phyloP scores from a whole-genome alignment of 2,329 filamentous ascomycete genomes.

The Fusarium beomiforme region DNA sequence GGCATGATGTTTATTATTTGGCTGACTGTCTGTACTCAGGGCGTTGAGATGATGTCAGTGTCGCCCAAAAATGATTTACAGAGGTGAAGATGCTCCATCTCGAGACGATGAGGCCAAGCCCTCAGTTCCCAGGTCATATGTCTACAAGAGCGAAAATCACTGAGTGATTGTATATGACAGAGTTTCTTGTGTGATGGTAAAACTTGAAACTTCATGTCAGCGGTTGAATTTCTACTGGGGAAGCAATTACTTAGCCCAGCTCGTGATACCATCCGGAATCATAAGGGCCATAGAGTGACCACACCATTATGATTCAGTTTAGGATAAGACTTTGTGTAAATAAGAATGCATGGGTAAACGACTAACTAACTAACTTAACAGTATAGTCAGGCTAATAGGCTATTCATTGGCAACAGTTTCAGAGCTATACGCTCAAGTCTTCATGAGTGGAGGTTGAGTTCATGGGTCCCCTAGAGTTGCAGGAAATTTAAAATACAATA shows the following conservation, averaged over 20 bases:
- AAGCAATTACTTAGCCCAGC: not conserved
- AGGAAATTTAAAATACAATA: too few relatives aligned
- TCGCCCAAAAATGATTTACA: not conserved
- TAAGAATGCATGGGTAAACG: too few relatives aligned
- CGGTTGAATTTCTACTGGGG: not conserved
- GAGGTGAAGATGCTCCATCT: conserved; percentile 3
- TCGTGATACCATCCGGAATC: conserved; percentile 5
- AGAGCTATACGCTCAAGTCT: not conserved
- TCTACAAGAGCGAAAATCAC: not conserved
- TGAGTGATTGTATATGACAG: not conserved
- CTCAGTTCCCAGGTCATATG: not conserved
- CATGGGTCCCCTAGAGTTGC: not conserved
- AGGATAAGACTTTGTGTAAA: not conserved
- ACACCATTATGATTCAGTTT: not conserved
- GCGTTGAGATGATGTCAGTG: conserved; percentile 2
- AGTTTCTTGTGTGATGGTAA: not conserved
- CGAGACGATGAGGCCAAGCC: conserved; percentile 1
- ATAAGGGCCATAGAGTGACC: not conserved
- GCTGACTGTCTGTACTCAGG: not conserved
- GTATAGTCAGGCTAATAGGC: not conserved
- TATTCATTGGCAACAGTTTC: not conserved
- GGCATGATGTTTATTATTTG: not conserved
- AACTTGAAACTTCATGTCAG: not conserved
- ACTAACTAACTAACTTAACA: not conserved
- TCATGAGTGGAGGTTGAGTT: not conserved